These are phyloP conservation scores for Tolypocladium capitatum DNA, from an alignment of 2,329 filamentous ascomycete genomes.

Conservation along the genomic window DNA sequence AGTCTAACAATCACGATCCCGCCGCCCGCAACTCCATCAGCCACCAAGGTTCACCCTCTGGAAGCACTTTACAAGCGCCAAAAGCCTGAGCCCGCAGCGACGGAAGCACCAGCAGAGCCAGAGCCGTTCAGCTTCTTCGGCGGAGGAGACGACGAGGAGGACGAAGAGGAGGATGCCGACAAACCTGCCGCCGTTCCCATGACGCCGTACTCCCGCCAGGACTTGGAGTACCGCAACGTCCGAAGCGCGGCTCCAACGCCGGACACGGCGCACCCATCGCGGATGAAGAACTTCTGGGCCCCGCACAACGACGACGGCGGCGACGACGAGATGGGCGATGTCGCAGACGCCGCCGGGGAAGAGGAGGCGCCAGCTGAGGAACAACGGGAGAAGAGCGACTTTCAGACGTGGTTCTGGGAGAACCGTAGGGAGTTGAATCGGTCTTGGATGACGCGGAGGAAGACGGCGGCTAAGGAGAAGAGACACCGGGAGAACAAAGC, in stretches of 20 bases:
- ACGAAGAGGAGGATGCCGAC: slow-evolving; percentile 29
- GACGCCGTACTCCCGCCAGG: slow-evolving; percentile 72
- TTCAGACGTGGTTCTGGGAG: slow-evolving; percentile 57
- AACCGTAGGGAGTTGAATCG: slow-evolving; percentile 50
- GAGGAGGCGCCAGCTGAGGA: slow-evolving; percentile 8
- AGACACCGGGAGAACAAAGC: slow-evolving; percentile 52
- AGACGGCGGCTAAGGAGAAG: slow-evolving; percentile 52
- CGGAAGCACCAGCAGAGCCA: slow-evolving; percentile 24
- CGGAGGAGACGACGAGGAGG: slow-evolving; percentile 29
- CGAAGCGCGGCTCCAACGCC: slow-evolving; percentile 89
- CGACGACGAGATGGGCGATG: slow-evolving; percentile 14
- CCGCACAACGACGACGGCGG: slow-evolving; percentile 20
- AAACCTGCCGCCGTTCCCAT: slow-evolving; percentile 39
- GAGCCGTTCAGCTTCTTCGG: slow-evolving; percentile 70
- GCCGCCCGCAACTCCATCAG: slow-evolving; percentile 28
- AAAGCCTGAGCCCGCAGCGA: slow-evolving; percentile 27
- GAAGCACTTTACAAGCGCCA: slow-evolving; percentile 82
- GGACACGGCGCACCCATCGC: slow-evolving; percentile 70
- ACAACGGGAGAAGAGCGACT: slow-evolving; percentile 31
- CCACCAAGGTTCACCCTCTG: slow-evolving; percentile 60
- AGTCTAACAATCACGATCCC: slow-evolving; percentile 44
- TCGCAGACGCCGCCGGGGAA: slow-evolving; percentile 14
- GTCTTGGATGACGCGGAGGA: slow-evolving; percentile 52
- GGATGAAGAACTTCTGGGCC: slow-evolving; percentile 47
- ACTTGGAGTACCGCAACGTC: slow-evolving; percentile 60